Conservation (phyloP, 768 basidiomycete species). For the Paxillus ammoniavirescens region DNA sequence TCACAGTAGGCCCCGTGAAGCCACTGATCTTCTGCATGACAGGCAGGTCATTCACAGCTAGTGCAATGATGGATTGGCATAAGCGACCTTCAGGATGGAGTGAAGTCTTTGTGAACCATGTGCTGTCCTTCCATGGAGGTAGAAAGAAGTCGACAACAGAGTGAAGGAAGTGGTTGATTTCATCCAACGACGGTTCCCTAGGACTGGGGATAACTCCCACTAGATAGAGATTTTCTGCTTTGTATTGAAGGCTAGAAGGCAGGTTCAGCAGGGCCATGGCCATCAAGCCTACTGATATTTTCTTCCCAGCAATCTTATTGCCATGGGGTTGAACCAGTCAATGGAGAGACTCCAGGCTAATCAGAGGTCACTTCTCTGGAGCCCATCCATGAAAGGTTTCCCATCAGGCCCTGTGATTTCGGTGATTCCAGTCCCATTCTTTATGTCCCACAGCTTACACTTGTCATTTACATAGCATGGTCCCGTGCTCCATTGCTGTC, state of each 20-base stretch:
- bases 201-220: conserved; percentile 38
- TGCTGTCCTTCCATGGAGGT: conserved; percentile 29
- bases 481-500: conserved; percentile 22
- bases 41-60: no score
- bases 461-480: background rate
- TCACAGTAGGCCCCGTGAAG: no score
- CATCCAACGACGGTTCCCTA: conserved; percentile 23
- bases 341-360: conserved; percentile 24
- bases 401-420: conserved; percentile 26
- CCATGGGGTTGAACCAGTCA: conserved; percentile 28
- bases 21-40: no score
- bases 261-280: conserved; percentile 21
- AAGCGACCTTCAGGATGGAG: no score
- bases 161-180: conserved; percentile 35
- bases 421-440: conserved; percentile 24
- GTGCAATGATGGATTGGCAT: no score
- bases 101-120: conserved; percentile 13
- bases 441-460: conserved; percentile 22
- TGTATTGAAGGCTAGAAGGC: conserved; percentile 12
- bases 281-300: conserved; percentile 9
- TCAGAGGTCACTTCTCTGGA: conserved; percentile 6
- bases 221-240: conserved; percentile 36
- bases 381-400: conserved; percentile 17
- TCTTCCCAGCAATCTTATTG: conserved; percentile 21
- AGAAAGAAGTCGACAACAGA: conserved; percentile 35